Percentiles rank a stretch among this genome's conserved stretches.
phyloP scores from a whole-genome alignment of 176 grass and related monocot genomes.

The Carex cristatella region DNA sequence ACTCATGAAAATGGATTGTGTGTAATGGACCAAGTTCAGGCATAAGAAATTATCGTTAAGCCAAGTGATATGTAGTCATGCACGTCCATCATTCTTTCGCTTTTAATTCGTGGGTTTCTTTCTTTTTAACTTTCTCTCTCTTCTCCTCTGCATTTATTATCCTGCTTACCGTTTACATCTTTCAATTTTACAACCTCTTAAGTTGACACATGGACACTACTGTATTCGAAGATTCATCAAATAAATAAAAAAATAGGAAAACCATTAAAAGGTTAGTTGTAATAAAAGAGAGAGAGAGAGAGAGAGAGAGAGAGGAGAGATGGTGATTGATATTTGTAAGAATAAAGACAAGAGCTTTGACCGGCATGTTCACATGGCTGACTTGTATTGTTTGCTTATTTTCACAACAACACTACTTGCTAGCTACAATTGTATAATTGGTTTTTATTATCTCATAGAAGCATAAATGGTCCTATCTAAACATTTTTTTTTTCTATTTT shows the following conservation, averaged over 20 bases:
- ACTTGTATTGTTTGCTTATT: not conserved
- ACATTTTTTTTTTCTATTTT: not conserved
- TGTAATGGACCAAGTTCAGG: too few species aligned
- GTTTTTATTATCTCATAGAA: not conserved
- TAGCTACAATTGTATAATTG: not conserved
- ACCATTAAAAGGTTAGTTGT: too few species aligned
- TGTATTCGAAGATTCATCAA: not conserved
- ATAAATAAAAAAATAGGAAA: not conserved
- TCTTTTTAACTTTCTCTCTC: not conserved
- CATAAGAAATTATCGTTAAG: not conserved
- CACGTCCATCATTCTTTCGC: not conserved
- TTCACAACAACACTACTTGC: not conserved
- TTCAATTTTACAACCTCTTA: not conserved
- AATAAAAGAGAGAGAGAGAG: too few species aligned
- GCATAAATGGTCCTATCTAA: not conserved
- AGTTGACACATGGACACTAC: not conserved
- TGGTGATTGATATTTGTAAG: not conserved
- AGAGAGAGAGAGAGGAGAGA: not conserved
- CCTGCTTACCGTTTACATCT: not conserved
- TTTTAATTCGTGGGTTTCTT: slow-evolving; percentile 9
- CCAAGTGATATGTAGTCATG: not conserved
- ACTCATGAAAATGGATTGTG: too few species aligned
- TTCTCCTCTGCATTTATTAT: not conserved
- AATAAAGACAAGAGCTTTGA: slow-evolving; percentile 6
- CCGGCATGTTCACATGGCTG: slow-evolving; percentile 4